Conservation (phyloP, 208 protist genomes). For the Trypanosoma congolense region DNA sequence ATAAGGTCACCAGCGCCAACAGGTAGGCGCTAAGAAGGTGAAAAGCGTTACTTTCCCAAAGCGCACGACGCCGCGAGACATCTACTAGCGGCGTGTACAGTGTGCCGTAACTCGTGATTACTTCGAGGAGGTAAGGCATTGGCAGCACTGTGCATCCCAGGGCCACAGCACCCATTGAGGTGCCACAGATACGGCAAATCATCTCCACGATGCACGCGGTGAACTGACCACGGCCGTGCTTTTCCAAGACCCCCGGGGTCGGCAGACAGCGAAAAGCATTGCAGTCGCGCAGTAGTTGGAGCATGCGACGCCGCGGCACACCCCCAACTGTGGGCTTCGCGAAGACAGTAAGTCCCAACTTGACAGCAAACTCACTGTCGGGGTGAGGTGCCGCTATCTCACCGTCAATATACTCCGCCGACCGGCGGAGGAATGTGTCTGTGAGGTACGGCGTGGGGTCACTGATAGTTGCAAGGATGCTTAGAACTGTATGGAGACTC, state of each 20-base stretch:
- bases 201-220: conserved; percentile 60
- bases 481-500: conserved; percentile 56
- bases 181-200: conserved; percentile 64
- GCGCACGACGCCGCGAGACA: background rate
- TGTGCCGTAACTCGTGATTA: conserved; percentile 22
- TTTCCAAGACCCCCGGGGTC: conserved; percentile 20
- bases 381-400: conserved; percentile 42
- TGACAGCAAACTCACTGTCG: conserved; percentile 51
- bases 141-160: conserved; percentile 56
- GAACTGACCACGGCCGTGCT: conserved; percentile 37
- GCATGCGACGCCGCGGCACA: conserved; percentile 56
- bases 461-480: conserved; percentile 44
- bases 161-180: conserved; percentile 43
- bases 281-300: conserved; percentile 56
- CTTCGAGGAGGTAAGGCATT: conserved; percentile 27
- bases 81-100: conserved; percentile 15
- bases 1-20: conserved; percentile 49
- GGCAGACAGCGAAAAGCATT: conserved; percentile 41
- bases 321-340: conserved; percentile 34
- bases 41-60: conserved; percentile 21
- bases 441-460: conserved; percentile 60
- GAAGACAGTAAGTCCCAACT: conserved; percentile 57
- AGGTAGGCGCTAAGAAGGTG: conserved; percentile 60
- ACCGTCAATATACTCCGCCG: conserved; percentile 34
- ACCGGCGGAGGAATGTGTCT: conserved; percentile 34